Evolutionary conservation across 306 rosid species (phyloP).

Genomic region (Pyrus communis): DNA sequence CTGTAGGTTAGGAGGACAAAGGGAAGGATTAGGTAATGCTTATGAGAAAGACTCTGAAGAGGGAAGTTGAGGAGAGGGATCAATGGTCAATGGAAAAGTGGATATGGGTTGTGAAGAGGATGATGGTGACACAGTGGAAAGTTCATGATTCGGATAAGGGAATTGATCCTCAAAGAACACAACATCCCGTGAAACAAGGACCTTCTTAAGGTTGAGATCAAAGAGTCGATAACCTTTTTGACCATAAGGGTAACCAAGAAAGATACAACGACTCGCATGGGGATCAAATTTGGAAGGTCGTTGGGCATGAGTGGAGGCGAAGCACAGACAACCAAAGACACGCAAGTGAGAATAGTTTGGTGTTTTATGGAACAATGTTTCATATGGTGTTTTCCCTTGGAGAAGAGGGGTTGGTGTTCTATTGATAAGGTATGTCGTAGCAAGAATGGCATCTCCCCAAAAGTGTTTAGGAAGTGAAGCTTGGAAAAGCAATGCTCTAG

Average conservation of each 20-base stretch:
- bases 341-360: not conserved
- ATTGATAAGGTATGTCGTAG: not conserved
- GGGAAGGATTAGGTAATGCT: too few species aligned
- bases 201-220: not conserved
- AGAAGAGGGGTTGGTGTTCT: not conserved
- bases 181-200: not conserved
- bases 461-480: not conserved
- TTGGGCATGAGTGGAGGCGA: not conserved
- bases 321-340: not conserved
- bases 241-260: not conserved
- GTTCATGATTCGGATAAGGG: not conserved
- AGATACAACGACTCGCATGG: not conserved
- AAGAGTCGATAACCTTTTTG: not conserved
- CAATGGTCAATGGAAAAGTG: constrained; percentile 24
- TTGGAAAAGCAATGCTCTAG: not conserved
- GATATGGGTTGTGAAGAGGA: constrained; percentile 11
- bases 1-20: not conserved
- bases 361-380: not conserved
- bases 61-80: rapidly evolving
- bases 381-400: not conserved
- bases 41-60: too few species aligned
- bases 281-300: not conserved
- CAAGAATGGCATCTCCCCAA: not conserved
- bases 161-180: not conserved
- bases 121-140: too few species aligned